phyloP scores from a whole-genome alignment of 225 moss, liverwort and hornwort genomes.

The Pleurozium schreberi region DNA sequence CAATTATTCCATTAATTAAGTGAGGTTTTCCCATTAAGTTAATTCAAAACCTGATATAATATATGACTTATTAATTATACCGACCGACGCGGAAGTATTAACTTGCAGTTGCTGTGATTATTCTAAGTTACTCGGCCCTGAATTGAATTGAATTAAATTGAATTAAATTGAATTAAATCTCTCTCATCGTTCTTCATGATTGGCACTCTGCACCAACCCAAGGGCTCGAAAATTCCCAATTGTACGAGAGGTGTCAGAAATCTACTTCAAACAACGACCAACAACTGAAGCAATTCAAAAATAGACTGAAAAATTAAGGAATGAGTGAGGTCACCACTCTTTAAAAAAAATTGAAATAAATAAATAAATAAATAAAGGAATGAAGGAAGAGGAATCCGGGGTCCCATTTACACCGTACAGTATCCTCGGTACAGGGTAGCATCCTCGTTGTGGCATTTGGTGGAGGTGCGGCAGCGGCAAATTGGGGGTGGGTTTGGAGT shows the following conservation, averaged over 20 bases:
- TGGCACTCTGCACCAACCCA: not conserved
- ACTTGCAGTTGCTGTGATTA: not conserved
- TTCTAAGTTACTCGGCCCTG: not conserved
- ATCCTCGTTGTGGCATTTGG: rapidly evolving
- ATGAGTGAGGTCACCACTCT: no score
- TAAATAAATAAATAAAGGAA: no score
- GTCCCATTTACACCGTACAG: not conserved
- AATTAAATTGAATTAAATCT: no score
- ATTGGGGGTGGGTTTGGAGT: not conserved
- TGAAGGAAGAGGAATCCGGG: no score
- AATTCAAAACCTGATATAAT: not conserved
- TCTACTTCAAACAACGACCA: not conserved
- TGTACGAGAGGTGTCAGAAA: not conserved
- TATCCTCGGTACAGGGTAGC: not conserved
- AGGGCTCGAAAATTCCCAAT: not conserved
- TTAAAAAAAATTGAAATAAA: no score
- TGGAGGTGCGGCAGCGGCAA: rapidly evolving
- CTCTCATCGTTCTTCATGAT: not conserved
- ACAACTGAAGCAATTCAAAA: not conserved
- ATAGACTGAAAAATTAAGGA: no score
- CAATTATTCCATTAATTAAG: not conserved
- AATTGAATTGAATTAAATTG: no score
- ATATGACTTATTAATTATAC: no score
- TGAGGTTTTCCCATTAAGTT: not conserved
- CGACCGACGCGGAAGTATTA: not conserved